phyloP scores from a whole-genome alignment of 192 early-diverging fungal species.

The Phycomyces nitens region DNA sequence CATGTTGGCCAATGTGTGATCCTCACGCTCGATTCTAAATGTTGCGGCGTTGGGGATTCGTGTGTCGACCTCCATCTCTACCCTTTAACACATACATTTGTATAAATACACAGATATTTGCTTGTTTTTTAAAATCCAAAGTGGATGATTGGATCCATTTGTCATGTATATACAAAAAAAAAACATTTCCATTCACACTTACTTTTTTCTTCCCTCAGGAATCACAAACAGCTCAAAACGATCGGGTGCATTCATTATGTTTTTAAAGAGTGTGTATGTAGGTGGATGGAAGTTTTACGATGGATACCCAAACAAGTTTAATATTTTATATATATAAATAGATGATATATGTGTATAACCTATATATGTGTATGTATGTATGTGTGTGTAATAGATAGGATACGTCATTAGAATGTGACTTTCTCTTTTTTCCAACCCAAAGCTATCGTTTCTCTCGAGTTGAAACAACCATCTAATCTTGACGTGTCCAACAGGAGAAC shows the following conservation, averaged over 20 bases:
- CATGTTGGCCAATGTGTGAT: constrained; percentile 96
- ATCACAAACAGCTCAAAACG: constrained; percentile 79
- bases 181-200: constrained; percentile 2
- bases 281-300: too few relatives aligned
- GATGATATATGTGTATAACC: too few relatives aligned
- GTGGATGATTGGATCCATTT: not conserved
- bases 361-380: too few relatives aligned
- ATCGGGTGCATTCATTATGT: constrained; percentile 77
- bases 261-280: constrained; percentile 2
- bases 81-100: constrained; percentile 53
- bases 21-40: constrained; percentile 90
- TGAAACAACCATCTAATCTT: too few relatives aligned
- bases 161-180: not conserved
- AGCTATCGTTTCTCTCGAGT: too few relatives aligned
- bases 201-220: constrained; percentile 74
- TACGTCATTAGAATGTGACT: too few relatives aligned
- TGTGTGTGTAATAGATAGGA: too few relatives aligned
- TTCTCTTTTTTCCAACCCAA: too few relatives aligned
- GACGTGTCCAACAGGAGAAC: not conserved
- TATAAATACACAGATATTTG: not conserved
- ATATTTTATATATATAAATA: too few relatives aligned
- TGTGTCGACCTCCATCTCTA: constrained; percentile 79
- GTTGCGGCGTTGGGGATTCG: constrained; percentile 93
- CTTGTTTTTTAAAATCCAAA: not conserved
- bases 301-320: too few relatives aligned